Evolutionary conservation across 495 filamentous ascomycete genomes (phyloP), one percentile per base, ranked within the genome.

Genomic region (Talaromyces trachyspermus): DNA sequence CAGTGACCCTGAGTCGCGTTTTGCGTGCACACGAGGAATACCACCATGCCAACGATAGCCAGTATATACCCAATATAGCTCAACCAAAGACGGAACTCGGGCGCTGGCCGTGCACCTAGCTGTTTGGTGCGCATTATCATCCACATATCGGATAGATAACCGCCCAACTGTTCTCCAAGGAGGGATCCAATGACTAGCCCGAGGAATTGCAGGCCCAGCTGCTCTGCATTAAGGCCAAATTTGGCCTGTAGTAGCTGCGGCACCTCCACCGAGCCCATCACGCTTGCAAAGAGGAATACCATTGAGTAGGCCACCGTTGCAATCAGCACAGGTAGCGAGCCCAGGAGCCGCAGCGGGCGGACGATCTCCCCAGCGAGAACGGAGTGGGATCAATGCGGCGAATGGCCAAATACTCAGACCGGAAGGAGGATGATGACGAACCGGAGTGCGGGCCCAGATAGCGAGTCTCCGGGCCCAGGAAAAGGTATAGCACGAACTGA

Each of bases 391-490:
- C 70, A 43, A 78, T 72, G 27, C 68, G 68, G 14, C 58, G 52
- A 50, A 79, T 56, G 11, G 49, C 60, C 48, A 75, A 49, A 49
- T 74, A 75, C 49, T 70, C 54, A 15, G 56, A 56, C 38, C 65
- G 65, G 50, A 62, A 64, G 18, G 18, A 47, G 7, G 65, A 58
- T 5, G 52, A 47, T 8, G 49, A 18, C 15, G 52, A 50, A 5
- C 25, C 29, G 14, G n/a, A 12, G 19, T 15, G 12, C 23, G 12
- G n/a, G 23, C 51, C 52, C 18, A 79, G 53, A 51, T 76, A 79
- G 35, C 68, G 73, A 11, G 77, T 75, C 54, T 81, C 77, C 0
- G 75, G 71, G 23, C 73, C 70, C n/a, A 79, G 59, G 65, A 79
- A 71, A 24, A 78, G 44, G 43, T 72, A 80, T 26, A 74, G 47